A percentile compares a stretch with the other conserved stretches of the same genome.
Conservation (phyloP, 306 rosid species). For the Inga oerstediana region DNA sequence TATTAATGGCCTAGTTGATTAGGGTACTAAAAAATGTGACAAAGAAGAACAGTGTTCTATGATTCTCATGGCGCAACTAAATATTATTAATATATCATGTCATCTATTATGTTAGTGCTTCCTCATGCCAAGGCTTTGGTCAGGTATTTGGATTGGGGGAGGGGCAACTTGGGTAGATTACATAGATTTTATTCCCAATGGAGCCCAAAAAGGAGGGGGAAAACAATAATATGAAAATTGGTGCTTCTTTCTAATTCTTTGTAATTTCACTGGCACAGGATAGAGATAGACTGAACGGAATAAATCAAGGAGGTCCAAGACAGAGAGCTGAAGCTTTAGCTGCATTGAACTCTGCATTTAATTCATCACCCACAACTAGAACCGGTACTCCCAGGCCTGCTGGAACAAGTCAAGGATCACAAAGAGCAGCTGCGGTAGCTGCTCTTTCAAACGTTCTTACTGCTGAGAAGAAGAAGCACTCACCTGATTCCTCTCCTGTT, state of each 20-base stretch:
- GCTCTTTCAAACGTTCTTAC: constrained; percentile 93
- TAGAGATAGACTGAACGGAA: constrained; percentile 75
- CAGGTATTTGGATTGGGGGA: background rate
- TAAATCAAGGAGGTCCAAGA: constrained; percentile 77
- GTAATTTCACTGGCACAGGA: constrained; percentile 54
- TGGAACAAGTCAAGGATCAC: constrained; percentile 74
- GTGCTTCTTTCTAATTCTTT: constrained; percentile 27
- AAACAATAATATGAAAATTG: background rate
- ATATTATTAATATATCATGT: background rate
- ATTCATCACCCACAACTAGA: constrained; percentile 60
- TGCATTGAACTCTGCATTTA: constrained; percentile 86
- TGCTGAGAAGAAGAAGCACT: constrained; percentile 77
- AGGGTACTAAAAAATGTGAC: background rate
- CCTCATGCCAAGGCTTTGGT: background rate
- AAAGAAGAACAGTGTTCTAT: background rate
- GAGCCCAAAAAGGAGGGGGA: background rate
- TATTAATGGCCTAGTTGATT: background rate
- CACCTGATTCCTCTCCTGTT: constrained; percentile 75
- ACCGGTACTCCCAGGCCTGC: constrained; percentile 52
- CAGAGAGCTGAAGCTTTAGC: constrained; percentile 99
- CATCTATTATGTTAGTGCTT: background rate
- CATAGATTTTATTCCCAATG: background rate
- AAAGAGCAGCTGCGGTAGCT: constrained; percentile 98
- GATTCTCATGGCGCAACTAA: background rate
- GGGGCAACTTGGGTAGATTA: background rate